Conservation (phyloP, 1,139 yeast genomes). For the Kluyveromyces marxianus region DNA sequence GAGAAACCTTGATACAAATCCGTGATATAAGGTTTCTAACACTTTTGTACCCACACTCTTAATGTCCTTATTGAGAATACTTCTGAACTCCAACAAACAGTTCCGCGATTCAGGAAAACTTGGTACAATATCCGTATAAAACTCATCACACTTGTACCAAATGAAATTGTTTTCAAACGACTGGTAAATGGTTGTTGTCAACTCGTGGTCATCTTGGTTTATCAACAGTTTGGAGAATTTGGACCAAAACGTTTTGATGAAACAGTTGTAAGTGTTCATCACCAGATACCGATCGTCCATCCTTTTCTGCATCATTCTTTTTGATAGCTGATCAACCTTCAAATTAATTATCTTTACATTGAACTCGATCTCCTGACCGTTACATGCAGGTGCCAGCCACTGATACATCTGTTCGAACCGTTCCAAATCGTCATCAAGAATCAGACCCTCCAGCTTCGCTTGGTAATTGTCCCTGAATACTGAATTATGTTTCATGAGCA, state of each 20-base stretch:
- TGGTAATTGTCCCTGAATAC: slow-evolving; percentile 10
- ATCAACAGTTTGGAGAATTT: slow-evolving; percentile 16
- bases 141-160: slow-evolving; percentile 50
- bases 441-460: slow-evolving; percentile 8
- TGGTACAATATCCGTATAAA: slow-evolving; percentile 50
- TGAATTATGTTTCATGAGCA: slow-evolving; percentile 18
- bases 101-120: slow-evolving; percentile 51
- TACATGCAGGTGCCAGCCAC: slow-evolving; percentile 22
- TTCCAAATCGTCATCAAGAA: slow-evolving; percentile 24
- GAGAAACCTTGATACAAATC: slow-evolving; percentile 46
- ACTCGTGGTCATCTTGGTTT: slow-evolving; percentile 23
- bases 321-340: slow-evolving; percentile 37
- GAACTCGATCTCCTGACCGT: slow-evolving; percentile 9
- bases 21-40: slow-evolving; percentile 12
- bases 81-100: slow-evolving; percentile 58
- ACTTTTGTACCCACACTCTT: slow-evolving; percentile 43
- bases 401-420: slow-evolving; percentile 15
- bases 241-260: slow-evolving; percentile 23
- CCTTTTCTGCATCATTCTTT: slow-evolving; percentile 31
- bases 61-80: slow-evolving; percentile 32
- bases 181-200: slow-evolving; percentile 29
- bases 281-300: slow-evolving; percentile 38
- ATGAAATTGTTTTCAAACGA: slow-evolving; percentile 24
- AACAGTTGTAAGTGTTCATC: slow-evolving; percentile 27
- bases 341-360: slow-evolving; percentile 32